Base-by-base conservation (phyloP, 306 rosid genomes). In the Corylus heterophylla region DNA sequence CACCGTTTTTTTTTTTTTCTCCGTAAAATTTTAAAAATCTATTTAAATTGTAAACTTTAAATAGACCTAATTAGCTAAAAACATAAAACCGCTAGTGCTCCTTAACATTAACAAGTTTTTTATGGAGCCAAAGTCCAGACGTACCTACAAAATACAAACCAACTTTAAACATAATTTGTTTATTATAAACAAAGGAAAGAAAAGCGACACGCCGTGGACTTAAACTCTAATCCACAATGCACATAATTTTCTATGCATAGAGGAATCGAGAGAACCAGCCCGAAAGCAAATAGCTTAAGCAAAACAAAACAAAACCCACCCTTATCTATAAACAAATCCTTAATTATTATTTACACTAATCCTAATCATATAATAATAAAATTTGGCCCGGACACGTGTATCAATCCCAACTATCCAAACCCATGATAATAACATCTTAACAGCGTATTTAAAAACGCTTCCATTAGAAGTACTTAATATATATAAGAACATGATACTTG, bases 161-260 rank as follows among this genome's bases (percentile, higher is more conserved):
- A 42, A 49, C 13, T 11, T 58, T 31, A 13, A 63, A 29, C 20
- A 14, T 35, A 11, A 31, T 49, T 35, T 12, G 10, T 4, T 2
- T 59, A 20, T 71, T 11, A 51, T 49, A 79, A 48, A 59, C 7
- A 49, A 37, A 59, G 59, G 73, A 42, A 66, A 67, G 16, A 59
- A 54, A 84, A 56, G 73, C 69, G 71, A 39, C 73, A 29, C n/a
- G 69, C 13, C 54, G 71, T 74, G 78, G 85, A 81, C 85, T 47
- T n/a, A 5, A 12, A 16, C 54, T 64, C 54, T 78, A 81, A 61
- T 81, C 80, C 71, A 45, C 11, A 4, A 37, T 25, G 58, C 75
- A n/a, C n/a, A 12, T 31, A 7, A 7, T 47, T 58, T 63, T 72
- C 6, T 56, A 35, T 74, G 50, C 68, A 74, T 4, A 56, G 35